Conservation (phyloP, 2,329 filamentous ascomycete genomes). For the Fusarium foetens region DNA sequence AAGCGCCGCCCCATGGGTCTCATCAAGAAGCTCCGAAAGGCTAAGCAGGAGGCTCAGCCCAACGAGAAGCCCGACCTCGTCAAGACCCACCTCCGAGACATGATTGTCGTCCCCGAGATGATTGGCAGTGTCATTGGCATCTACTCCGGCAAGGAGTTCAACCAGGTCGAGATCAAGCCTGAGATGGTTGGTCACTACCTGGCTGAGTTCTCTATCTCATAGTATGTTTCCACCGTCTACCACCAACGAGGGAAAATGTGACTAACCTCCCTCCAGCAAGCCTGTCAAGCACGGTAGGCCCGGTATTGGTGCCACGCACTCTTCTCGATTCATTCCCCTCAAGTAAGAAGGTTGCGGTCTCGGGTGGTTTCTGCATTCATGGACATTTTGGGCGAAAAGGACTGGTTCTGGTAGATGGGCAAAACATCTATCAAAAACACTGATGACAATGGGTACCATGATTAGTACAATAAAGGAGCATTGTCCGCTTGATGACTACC, state of each 20-base stretch:
- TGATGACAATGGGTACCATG: slow-evolving; percentile 58
- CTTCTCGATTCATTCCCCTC: slow-evolving; percentile 99
- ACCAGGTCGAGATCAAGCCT: slow-evolving; percentile 99
- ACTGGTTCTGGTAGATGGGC: slow-evolving; percentile 64
- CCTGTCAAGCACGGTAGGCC: slow-evolving; percentile 99
- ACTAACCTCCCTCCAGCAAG: slow-evolving; percentile 76
- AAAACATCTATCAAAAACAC: slow-evolving; percentile 57
- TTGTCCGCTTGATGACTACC: slow-evolving; percentile 50
- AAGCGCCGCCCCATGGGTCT: slow-evolving; percentile 99
- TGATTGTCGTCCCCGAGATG: slow-evolving; percentile 99
- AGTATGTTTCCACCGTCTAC: slow-evolving; percentile 71
- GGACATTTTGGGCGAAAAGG: slow-evolving; percentile 67
- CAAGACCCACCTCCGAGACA: slow-evolving; percentile 99
- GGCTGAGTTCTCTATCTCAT: slow-evolving; percentile 99
- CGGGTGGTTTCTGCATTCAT: slow-evolving; percentile 67
- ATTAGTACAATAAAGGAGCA: slow-evolving; percentile 57
- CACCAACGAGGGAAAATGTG: neutral
- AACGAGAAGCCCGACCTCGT: slow-evolving; percentile 99
- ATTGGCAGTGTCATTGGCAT: slow-evolving; percentile 98
- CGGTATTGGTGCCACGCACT: slow-evolving; percentile 99
- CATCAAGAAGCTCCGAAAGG: slow-evolving; percentile 99
- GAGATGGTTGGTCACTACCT: slow-evolving; percentile 99
- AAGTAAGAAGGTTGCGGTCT: slow-evolving; percentile 82
- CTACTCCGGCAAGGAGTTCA: slow-evolving; percentile 99
- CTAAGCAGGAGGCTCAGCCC: slow-evolving; percentile 98